phyloP scores from a whole-genome alignment of 139 green algal genomes.

The Limnomonas spitsbergensis region DNA sequence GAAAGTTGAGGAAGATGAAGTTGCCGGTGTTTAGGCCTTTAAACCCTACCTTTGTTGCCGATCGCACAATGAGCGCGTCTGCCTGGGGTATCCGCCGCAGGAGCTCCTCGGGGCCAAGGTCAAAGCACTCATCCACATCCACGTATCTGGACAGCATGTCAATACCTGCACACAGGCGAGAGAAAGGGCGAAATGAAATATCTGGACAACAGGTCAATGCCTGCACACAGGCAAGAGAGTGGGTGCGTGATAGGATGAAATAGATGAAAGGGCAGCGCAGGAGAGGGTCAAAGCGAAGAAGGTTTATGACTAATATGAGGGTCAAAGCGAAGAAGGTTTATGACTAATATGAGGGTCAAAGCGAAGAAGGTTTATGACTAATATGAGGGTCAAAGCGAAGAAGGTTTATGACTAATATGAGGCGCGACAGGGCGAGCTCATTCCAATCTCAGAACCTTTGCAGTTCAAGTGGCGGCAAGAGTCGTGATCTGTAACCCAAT shows the following conservation, averaged over 20 bases:
- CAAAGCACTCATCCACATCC: constrained; percentile 64
- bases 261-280: no score
- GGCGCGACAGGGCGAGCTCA: no score
- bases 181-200: no score
- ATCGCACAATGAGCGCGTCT: constrained; percentile 91
- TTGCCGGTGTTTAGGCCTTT: no score
- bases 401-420: not conserved
- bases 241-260: no score
- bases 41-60: constrained; percentile 78
- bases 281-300: not conserved
- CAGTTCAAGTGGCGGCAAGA: no score
- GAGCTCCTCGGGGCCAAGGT: constrained; percentile 76
- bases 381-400: not conserved
- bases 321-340: not conserved
- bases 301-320: not conserved
- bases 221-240: no score
- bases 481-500: no score
- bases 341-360: not conserved
- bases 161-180: no score
- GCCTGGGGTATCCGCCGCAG: constrained; percentile 60
- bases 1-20: no score
- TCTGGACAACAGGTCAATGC: constrained; percentile 76
- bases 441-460: no score
- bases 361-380: not conserved
- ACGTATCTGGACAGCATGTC: constrained; percentile 73